Percentiles rank a stretch among this genome's conserved stretches.
Conservation (phyloP, 805 yeast genomes). For the Candida ovalis region DNA sequence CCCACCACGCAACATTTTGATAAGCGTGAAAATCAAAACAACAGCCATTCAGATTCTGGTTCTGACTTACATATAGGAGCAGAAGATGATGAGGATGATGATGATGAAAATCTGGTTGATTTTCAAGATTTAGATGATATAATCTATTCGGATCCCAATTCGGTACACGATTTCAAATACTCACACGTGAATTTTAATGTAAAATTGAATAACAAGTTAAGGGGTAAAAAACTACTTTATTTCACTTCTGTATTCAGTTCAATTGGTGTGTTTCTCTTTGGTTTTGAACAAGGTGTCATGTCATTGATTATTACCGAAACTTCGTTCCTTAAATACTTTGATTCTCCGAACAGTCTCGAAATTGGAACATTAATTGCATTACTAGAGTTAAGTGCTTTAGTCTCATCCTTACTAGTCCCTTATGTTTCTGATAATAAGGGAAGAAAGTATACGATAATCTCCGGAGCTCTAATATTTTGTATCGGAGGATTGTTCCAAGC, state of each 20-base stretch:
- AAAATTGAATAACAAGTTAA: slow-evolving; percentile 14
- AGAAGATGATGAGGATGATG: slow-evolving; percentile 5
- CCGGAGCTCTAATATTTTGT: slow-evolving; percentile 72
- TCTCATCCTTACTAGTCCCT: slow-evolving; percentile 72
- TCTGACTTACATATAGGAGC: not conserved
- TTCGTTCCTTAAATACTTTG: slow-evolving; percentile 62
- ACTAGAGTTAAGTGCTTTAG: slow-evolving; percentile 77
- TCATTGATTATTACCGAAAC: slow-evolving; percentile 74
- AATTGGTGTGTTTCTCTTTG: slow-evolving; percentile 48
- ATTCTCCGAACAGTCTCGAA: slow-evolving; percentile 64
- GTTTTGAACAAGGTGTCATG: slow-evolving; percentile 75
- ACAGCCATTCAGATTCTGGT: not conserved
- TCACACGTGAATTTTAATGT: slow-evolving; percentile 20
- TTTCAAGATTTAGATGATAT: slow-evolving; percentile 2
- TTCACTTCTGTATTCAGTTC: slow-evolving; percentile 26
- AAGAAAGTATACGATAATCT: slow-evolving; percentile 68
- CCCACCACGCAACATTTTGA: slow-evolving; percentile 12
- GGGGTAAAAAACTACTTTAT: slow-evolving; percentile 23
- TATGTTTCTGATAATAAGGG: slow-evolving; percentile 72
- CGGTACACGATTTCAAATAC: slow-evolving; percentile 5
- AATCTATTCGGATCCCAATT: not conserved
- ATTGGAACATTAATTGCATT: slow-evolving; percentile 85
- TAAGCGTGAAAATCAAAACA: not conserved
- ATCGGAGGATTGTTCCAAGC: slow-evolving; percentile 75
- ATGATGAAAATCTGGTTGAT: slow-evolving; percentile 8